phyloP scores from a whole-genome alignment of 2,329 filamentous ascomycete species.

The Paraphoma sp. region DNA sequence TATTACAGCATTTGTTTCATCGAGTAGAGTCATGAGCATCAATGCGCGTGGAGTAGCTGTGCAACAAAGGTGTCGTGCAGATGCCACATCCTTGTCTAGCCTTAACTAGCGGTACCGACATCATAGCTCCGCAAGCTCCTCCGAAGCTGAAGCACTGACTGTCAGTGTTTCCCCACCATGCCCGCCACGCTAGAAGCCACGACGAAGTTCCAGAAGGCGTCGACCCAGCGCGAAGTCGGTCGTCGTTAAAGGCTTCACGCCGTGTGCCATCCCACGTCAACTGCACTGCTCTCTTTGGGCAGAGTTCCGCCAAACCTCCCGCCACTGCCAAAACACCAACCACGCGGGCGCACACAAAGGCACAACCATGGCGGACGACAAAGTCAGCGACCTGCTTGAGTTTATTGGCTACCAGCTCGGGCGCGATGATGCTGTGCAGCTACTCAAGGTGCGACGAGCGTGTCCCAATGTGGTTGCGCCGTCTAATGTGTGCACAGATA shows the following conservation, averaged over 20 bases:
- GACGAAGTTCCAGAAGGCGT: background rate
- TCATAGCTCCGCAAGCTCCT: conserved; percentile 23
- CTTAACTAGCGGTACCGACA: conserved; percentile 5
- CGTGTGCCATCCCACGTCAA: background rate
- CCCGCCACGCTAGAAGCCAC: background rate
- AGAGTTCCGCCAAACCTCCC: background rate
- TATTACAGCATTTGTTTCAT: too few relatives aligned
- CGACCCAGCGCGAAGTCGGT: background rate
- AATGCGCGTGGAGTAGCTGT: background rate
- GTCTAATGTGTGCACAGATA: conserved; percentile 17
- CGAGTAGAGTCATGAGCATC: too few relatives aligned
- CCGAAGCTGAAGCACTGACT: conserved; percentile 13
- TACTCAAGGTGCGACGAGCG: conserved; percentile 16
- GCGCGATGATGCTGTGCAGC: conserved; percentile 22
- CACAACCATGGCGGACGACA: conserved; percentile 6
- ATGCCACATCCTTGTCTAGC: background rate
- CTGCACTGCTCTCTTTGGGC: background rate
- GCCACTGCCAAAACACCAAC: background rate
- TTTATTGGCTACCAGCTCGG: conserved; percentile 19
- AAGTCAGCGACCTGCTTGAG: conserved; percentile 13
- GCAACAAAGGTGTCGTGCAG: background rate
- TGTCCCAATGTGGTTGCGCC: background rate
- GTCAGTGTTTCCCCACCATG: conserved; percentile 17
- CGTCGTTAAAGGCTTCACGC: background rate
- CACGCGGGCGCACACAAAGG: conserved; percentile 9